Base-by-base conservation (phyloP, 2,329 filamentous ascomycete genomes). In the Stenocarpella maydis region DNA sequence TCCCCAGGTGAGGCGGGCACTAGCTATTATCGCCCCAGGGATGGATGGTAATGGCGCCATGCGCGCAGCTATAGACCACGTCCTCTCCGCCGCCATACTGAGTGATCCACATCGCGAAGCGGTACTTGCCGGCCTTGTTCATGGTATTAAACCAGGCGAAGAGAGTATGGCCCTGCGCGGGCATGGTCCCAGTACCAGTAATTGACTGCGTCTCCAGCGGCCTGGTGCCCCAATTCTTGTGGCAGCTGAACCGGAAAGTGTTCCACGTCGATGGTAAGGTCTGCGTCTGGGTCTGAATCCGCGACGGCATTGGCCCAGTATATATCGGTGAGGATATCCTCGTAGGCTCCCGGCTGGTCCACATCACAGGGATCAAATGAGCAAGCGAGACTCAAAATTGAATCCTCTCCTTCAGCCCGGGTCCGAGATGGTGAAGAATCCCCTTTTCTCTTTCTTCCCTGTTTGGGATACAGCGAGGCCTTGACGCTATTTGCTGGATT, bases 121-220 rank as follows among this genome's bases (percentile, higher is more conserved):
- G 12, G 7, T 34, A 28, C 28, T 21, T 21, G 19, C 60, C 43
- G 21, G 19, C 37, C 28, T 47, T 31, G 21, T 6, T 17, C 14
- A 61, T 6, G 26, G 49, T 26, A 17, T 61, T 39, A 15, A 45
- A 28, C 39, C 39, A 61, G 55, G 47, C 55, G 21, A n/a, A 61
- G 17, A 3, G 39, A 61, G 43, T 61, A 61, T 4, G 55, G 55
- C 3, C 55, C 55, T 9, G 47, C 37, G 9, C 55, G 39, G 55
- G 39, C 55, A 9, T 45, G 55, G 19, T 39, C 55, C 55, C 55
- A 61, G 41, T 61, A 61, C 24, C 24, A 61, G 9, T 24, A 17
- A 1, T 31, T n/a, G 28, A 61, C 31, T 4, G 28, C 14, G 39
- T 34, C 55, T 9, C 28, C 24, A 61, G 19, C 4, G 15, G 55